Evolutionary conservation across 371 early-diverging fungal genomes (phyloP), one percentile per base, ranked within the genome.

Genomic region (Haplosporangium sp.): DNA sequence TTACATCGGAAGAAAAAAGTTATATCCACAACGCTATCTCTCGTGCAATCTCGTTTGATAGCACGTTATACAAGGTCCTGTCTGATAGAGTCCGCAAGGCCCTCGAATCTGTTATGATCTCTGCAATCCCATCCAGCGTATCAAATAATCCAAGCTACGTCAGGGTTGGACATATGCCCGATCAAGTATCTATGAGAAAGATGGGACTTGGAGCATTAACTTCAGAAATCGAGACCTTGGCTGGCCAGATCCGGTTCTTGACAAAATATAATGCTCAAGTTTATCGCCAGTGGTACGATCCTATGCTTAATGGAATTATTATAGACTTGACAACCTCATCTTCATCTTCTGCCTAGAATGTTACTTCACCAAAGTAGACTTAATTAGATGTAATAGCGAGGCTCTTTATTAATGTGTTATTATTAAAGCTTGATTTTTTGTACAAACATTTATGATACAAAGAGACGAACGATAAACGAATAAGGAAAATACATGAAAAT

Each of bases 191-290:
- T 0, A 7, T 71, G 65, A 64, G 53, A 45, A 81, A 69, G 63
- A 48, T 69, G 20, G 81, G 81, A 4, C 35, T 81, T n/a, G 69
- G 65, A 1, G 17, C 57, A 3, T 42, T 81, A 20, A 50, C 55
- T 39, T 38, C 34, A 17, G 81, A 81, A 60, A 63, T 81, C 37
- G 72, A 71, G 58, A 48, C 56, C 10, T 38, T 81, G 55, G 75
- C 71, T 35, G 9, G 27, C 4, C 66, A 62, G 63, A 65, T 81
- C 58, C 64, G 71, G 39, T 62, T 71, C 72, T 40, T 81, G 71
- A 58, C 53, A 40, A 67, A 65, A 69, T 81, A 81, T 20, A 81
- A 81, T 65, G 75, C 81, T 2, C 60, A 63, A 34, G 81, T 74
- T 10, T 81, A 74, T 20, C 58, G 64, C 35, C 39, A 44, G 2